Conservation (phyloP, 441 rosid species). For the Macaranga tanarius region DNA sequence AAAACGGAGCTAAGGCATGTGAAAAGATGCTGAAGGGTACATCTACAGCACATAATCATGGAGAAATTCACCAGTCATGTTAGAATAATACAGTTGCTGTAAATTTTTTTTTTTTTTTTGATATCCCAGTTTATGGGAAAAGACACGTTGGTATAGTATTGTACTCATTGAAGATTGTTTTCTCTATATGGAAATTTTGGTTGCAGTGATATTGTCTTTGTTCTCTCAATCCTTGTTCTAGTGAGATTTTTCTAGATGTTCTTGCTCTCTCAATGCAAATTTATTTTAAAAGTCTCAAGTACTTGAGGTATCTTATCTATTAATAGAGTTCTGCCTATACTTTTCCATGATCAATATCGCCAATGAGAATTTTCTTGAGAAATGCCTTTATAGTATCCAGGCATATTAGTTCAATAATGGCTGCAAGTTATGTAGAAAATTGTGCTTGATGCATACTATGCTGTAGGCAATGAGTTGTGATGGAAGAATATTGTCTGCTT, state of each 20-base stretch:
- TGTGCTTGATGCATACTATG: not conserved
- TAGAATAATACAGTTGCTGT: slow-evolving; percentile 12
- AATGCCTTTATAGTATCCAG: not conserved
- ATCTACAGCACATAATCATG: slow-evolving; percentile 20
- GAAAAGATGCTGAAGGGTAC: slow-evolving; percentile 27
- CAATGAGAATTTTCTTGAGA: not conserved
- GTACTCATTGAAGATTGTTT: not conserved
- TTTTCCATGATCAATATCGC: not conserved
- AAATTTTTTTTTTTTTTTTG: not conserved
- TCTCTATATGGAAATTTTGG: slow-evolving; percentile 4
- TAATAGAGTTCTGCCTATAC: not conserved
- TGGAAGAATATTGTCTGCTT: not conserved
- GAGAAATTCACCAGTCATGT: slow-evolving; percentile 29
- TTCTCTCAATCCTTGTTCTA: not conserved
- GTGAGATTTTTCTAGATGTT: not conserved
- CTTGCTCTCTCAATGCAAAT: not conserved
- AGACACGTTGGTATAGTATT: not conserved
- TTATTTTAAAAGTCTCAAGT: not conserved
- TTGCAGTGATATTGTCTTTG: not conserved
- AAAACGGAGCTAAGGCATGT: slow-evolving; percentile 28
- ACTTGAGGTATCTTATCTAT: not conserved
- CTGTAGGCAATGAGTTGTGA: not conserved
- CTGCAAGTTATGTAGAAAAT: not conserved
- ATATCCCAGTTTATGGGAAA: slow-evolving; percentile 5
- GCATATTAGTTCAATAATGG: not conserved